These are phyloP conservation scores for Brassica carinata DNA, from an alignment of 345 rosid species.

Conservation along the genomic window DNA sequence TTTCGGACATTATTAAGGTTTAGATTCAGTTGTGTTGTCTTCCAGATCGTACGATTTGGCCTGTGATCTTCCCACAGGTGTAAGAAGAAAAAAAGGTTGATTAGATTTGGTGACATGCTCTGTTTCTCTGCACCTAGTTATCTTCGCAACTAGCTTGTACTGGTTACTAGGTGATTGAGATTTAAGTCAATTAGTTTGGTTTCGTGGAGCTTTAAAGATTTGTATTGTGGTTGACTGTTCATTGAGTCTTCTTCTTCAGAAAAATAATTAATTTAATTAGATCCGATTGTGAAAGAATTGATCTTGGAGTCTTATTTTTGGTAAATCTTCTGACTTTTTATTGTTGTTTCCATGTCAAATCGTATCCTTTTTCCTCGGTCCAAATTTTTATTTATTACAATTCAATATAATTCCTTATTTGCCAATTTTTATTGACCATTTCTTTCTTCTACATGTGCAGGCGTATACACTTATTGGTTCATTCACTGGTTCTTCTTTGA, in stretches of 20 bases:
- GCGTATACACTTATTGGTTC: too few relatives aligned
- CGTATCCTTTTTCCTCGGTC: constrained; percentile 24
- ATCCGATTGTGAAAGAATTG: constrained; percentile 18
- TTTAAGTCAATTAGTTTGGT: constrained; percentile 26
- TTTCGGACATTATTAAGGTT: too few relatives aligned
- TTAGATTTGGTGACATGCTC: background rate
- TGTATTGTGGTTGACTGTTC: constrained; percentile 35
- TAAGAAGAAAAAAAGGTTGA: too few relatives aligned
- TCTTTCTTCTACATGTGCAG: too few relatives aligned
- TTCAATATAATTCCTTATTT: background rate
- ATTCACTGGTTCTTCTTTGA: constrained; percentile 60
- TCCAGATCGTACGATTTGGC: constrained; percentile 41
- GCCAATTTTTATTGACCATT: too few relatives aligned
- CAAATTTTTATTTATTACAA: background rate
- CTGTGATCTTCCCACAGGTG: too few relatives aligned
- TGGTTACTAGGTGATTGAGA: constrained; percentile 8
- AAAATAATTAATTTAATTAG: background rate
- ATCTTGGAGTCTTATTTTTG: constrained; percentile 8
- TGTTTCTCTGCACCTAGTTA: background rate
- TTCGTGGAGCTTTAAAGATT: background rate
- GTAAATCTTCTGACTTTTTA: constrained; percentile 17
- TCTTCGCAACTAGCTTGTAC: background rate
- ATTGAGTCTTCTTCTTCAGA: constrained; percentile 19
- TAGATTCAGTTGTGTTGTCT: background rate
- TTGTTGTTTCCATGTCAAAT: constrained; percentile 18